A percentile compares a stretch with the other conserved stretches of the same genome.
Conservation (phyloP, 805 yeast species). For the Yarrowia sp. region DNA sequence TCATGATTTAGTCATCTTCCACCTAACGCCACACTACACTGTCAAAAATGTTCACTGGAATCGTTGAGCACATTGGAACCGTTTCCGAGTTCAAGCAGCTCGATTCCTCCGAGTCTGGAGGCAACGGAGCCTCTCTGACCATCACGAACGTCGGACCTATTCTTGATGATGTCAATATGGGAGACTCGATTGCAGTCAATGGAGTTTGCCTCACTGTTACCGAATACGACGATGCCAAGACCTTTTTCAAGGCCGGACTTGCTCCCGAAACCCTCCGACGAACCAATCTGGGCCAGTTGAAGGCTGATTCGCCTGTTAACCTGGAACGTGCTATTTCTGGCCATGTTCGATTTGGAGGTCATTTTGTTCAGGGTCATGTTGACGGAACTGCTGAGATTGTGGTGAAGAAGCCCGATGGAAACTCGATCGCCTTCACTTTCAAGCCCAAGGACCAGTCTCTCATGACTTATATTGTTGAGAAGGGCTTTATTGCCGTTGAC, state of each 20-base stretch:
- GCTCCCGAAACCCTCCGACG: conserved; percentile 91
- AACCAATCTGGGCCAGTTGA: conserved; percentile 73
- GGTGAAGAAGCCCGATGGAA: conserved; percentile 62
- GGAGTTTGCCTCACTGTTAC: conserved; percentile 95
- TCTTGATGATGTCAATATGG: conserved; percentile 82
- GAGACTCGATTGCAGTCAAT: conserved; percentile 90
- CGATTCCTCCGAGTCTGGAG: conserved; percentile 64
- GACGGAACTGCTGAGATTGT: conserved; percentile 83
- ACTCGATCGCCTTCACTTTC: conserved; percentile 79
- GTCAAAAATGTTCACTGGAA: conserved; percentile 84
- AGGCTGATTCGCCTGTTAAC: conserved; percentile 69
- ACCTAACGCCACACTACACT: neutral
- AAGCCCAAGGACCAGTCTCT: conserved; percentile 67
- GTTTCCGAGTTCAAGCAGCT: conserved; percentile 57
- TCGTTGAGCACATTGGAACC: conserved; percentile 82
- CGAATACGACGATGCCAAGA: conserved; percentile 61
- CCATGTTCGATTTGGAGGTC: conserved; percentile 92
- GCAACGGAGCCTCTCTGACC: conserved; percentile 75
- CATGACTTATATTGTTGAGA: conserved; percentile 81
- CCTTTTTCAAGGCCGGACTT: conserved; percentile 83
- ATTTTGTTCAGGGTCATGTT: conserved; percentile 96
- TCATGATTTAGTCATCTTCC: neutral
- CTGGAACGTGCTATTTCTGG: conserved; percentile 89
- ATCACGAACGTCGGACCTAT: conserved; percentile 68
- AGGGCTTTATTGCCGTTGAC: conserved; percentile 91